phyloP scores from a whole-genome alignment of 306 rosid genomes.

The Fragaria iinumae region DNA sequence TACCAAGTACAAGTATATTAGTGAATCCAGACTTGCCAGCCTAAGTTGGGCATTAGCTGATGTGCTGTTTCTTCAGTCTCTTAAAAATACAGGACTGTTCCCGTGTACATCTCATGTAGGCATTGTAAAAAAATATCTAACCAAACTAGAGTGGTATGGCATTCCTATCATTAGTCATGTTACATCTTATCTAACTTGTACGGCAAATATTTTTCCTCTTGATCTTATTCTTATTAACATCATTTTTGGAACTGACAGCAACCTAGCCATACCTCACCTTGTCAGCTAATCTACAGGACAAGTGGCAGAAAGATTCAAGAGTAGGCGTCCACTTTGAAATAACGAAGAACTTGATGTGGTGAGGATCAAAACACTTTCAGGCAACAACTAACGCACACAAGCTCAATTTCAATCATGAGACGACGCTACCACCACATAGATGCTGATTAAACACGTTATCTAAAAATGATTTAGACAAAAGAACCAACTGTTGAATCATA shows the following conservation, averaged over 20 bases:
- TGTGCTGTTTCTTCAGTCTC: not conserved
- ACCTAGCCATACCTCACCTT: slow-evolving; percentile 5
- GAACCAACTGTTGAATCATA: not conserved
- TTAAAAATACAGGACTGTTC: not conserved
- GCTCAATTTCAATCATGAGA: not conserved
- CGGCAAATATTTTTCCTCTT: not conserved
- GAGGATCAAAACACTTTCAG: not conserved
- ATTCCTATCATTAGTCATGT: not conserved
- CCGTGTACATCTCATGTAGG: not conserved
- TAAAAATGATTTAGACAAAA: not conserved
- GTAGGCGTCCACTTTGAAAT: not conserved
- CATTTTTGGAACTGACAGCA: not conserved
- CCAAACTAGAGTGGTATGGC: not conserved
- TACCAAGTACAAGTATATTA: not conserved
- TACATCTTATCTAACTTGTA: not conserved
- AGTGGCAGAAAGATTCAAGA: not conserved
- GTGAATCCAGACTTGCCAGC: not conserved
- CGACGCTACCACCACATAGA: not conserved
- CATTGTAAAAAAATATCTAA: not conserved
- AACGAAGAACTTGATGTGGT: not conserved
- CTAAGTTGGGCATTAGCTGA: not conserved
- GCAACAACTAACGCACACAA: not conserved
- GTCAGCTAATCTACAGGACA: not conserved
- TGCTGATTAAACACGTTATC: not conserved
- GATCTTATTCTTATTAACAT: not conserved